Evolutionary conservation across 2,329 filamentous ascomycete genomes (phyloP).

Genomic region (Ceratocystis diversiconidia): DNA sequence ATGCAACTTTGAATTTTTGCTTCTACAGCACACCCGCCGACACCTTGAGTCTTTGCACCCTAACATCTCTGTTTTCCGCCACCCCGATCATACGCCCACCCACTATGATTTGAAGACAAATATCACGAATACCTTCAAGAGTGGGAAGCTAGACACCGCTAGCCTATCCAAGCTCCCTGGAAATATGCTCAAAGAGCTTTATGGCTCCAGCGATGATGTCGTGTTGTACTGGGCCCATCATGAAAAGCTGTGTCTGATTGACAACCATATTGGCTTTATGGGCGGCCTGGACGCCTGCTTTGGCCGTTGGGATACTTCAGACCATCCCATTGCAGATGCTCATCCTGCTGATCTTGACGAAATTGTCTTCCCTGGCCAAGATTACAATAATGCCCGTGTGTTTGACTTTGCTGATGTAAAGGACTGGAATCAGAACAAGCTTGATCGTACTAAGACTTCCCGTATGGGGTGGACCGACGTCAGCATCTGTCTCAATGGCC

Average conservation of each 20-base stretch:
- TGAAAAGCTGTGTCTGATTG: conserved; percentile 75
- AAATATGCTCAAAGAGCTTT: conserved; percentile 63
- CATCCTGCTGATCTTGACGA: conserved; percentile 64
- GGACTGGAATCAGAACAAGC: conserved; percentile 73
- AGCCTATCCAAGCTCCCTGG: conserved; percentile 50
- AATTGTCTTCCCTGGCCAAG: conserved; percentile 76
- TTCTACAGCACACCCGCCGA: conserved; percentile 58
- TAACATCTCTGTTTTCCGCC: conserved; percentile 78
- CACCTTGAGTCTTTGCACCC: conserved; percentile 60
- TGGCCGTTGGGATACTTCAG: conserved; percentile 63
- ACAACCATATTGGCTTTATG: conserved; percentile 75
- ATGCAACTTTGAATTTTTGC: neutral
- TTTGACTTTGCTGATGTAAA: conserved; percentile 67
- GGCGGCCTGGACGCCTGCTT: conserved; percentile 80
- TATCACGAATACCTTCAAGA: conserved; percentile 47
- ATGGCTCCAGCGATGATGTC: conserved; percentile 66
- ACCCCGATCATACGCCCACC: conserved; percentile 76
- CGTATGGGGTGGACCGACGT: conserved; percentile 93
- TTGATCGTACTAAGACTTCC: conserved; percentile 63
- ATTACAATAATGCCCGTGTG: conserved; percentile 80
- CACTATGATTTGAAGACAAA: conserved; percentile 52
- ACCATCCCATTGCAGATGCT: conserved; percentile 67
- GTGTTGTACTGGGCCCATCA: conserved; percentile 89
- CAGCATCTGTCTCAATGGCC: conserved; percentile 59
- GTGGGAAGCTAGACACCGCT: conserved; percentile 35